Base-by-base conservation (phyloP, 2,329 filamentous ascomycete genomes). In the Aspergillus spinulosporus region DNA sequence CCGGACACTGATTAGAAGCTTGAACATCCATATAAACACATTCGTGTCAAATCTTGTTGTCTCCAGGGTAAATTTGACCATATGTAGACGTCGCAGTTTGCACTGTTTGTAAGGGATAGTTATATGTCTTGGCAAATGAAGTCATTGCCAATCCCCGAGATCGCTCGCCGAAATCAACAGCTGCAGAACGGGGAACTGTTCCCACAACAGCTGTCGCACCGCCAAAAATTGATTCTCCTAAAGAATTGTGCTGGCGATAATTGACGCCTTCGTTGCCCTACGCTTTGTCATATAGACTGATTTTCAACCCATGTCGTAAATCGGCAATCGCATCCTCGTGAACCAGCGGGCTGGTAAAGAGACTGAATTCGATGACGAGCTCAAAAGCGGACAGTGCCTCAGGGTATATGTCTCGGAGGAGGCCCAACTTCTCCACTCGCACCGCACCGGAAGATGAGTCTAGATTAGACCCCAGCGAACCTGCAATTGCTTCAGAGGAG, bases 341-440 rank as follows among this genome's bases (percentile, higher is more conserved):
- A 54, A 60, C 15, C 42, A 14, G 51, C 45, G 37, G 44, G 45
- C 14, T 42, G 34, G 49, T 29, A 47, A 59, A 40, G 46, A 56
- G 47, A 36, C 26, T 39, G 44, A 51, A 47, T 59, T 57, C 60
- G 52, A 70, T 69, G 68, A 65, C 63, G 45, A 53, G 54, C 49
- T 56, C 57, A 57, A 58, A 52, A 43, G 57, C 53, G 47, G 57
- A 61, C 48, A 49, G 61, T 56, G 37, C 63, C 59, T 62, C 63
- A 21, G 21, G 21, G 21, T 21, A 21, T 21, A 21, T 21, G 61
- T 66, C 70, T 65, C 68, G 72, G 59, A 68, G 66, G 62, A 67
- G 70, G 54, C 72, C 72, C n/a, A 72, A 67, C 54, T 74, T 76
- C 60, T 72, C 72, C 15, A 68, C 72, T 47, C 70, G 72, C 55